A percentile compares a stretch with the other conserved stretches of the same genome.
Evolutionary conservation across 1,139 yeast species (phyloP).

Genomic region (Saccharomyces pastorianus): DNA sequence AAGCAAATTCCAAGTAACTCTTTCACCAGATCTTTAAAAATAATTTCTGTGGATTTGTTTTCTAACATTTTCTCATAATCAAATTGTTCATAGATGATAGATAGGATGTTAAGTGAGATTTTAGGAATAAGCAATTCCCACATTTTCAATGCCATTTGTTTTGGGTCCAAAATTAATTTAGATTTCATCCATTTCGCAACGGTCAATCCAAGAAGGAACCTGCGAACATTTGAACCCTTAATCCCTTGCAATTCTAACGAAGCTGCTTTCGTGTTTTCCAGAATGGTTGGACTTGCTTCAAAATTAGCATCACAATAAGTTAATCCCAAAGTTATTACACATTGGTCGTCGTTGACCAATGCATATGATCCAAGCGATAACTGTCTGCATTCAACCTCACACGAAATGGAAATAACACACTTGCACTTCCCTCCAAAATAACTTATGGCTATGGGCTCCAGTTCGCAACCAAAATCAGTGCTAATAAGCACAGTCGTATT

Average conservation of each 20-base stretch:
- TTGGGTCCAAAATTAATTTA: slow-evolving; percentile 7
- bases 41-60: slow-evolving; percentile 14
- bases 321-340: slow-evolving; percentile 18
- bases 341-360: slow-evolving; percentile 20
- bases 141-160: slow-evolving; percentile 19
- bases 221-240: slow-evolving; percentile 11
- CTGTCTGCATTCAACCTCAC: slow-evolving; percentile 24
- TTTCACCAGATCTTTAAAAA: slow-evolving; percentile 18
- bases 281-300: slow-evolving; percentile 6
- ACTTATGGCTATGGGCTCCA: slow-evolving; percentile 13
- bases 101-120: slow-evolving; percentile 20
- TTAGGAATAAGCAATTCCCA: slow-evolving; percentile 25
- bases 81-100: slow-evolving; percentile 25
- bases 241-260: slow-evolving; percentile 7
- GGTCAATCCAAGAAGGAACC: slow-evolving; percentile 13
- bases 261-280: slow-evolving; percentile 11
- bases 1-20: slow-evolving; percentile 20
- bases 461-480: slow-evolving; percentile 23
- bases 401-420: slow-evolving; percentile 18
- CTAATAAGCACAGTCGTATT: slow-evolving; percentile 18
- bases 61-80: slow-evolving; percentile 19
- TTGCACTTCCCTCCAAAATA: slow-evolving; percentile 9
- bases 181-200: slow-evolving; percentile 16
- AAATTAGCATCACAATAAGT: slow-evolving; percentile 13
- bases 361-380: slow-evolving; percentile 25